phyloP scores from a whole-genome alignment of 108 stramenopile species.

The Chaetoceros muelleri region DNA sequence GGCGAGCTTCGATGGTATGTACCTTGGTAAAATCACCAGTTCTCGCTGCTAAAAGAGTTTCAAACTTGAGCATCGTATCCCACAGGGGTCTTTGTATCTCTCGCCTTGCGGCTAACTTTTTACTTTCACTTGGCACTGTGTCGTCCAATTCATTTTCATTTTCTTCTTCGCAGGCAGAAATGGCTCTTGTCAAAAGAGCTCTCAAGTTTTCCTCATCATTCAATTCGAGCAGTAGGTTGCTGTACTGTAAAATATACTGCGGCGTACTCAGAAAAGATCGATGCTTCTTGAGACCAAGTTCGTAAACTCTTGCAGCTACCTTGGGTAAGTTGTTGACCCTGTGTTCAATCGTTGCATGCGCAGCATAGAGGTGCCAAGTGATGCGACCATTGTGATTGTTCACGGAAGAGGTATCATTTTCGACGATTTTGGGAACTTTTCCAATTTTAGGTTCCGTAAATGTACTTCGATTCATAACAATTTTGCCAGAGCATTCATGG shows the following conservation, averaged over 20 bases:
- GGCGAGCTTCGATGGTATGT: constrained; percentile 49
- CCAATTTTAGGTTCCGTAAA: neutral
- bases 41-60: constrained; percentile 46
- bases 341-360: constrained; percentile 77
- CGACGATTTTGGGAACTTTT: neutral
- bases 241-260: constrained; percentile 66
- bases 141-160: constrained; percentile 12
- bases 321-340: constrained; percentile 57
- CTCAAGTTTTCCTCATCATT: constrained; percentile 73
- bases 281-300: constrained; percentile 74
- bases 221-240: constrained; percentile 70
- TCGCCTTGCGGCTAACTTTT: constrained; percentile 14
- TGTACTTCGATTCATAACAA: constrained; percentile 1
- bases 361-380: constrained; percentile 76
- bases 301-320: constrained; percentile 76
- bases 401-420: neutral
- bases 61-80: constrained; percentile 83
- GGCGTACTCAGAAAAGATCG: constrained; percentile 59
- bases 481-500: constrained; percentile 7
- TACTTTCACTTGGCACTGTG: constrained; percentile 14
- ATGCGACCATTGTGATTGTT: constrained; percentile 24
- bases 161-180: constrained; percentile 64
- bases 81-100: constrained; percentile 49
- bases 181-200: constrained; percentile 62
- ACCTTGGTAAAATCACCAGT: constrained; percentile 23